These are phyloP conservation scores for Cynara cardunculus DNA, from an alignment of 129 eudicot genomes.

Conservation along the genomic window DNA sequence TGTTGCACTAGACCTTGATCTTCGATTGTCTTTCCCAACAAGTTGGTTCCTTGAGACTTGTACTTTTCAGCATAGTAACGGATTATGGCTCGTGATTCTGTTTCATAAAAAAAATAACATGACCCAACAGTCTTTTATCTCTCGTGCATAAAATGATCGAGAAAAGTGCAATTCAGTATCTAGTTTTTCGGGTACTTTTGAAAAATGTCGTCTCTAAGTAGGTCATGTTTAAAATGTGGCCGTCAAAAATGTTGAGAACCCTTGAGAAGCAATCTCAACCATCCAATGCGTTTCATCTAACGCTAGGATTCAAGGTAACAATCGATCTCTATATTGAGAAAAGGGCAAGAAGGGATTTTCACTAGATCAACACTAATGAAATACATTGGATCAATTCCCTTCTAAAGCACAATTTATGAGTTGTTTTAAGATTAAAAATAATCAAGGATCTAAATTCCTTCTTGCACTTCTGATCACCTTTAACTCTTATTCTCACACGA, in stretches of 20 bases:
- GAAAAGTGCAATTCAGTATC: background rate
- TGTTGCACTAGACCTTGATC: constrained; percentile 57
- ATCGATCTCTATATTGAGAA: too few species aligned
- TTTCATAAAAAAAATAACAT: background rate
- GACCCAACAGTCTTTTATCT: background rate
- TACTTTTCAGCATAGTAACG: constrained; percentile 62
- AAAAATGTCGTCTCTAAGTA: background rate
- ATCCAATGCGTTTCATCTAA: background rate
- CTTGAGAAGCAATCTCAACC: background rate
- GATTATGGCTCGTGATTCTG: constrained; percentile 71
- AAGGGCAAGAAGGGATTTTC: too few species aligned
- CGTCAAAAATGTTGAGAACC: background rate
- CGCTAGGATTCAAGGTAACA: background rate
- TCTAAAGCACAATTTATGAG: too few species aligned
- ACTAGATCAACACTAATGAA: too few species aligned
- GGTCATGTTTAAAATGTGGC: background rate
- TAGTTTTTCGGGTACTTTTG: too few species aligned
- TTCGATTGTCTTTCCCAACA: constrained; percentile 53
- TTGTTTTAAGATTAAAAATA: too few species aligned
- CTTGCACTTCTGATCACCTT: too few species aligned
- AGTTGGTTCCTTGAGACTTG: constrained; percentile 57
- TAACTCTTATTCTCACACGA: too few species aligned
- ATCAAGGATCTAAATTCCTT: too few species aligned
- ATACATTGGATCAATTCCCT: too few species aligned
- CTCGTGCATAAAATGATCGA: background rate